Base-by-base conservation (phyloP, 768 basidiomycete genomes). In the Zangia roseola region DNA sequence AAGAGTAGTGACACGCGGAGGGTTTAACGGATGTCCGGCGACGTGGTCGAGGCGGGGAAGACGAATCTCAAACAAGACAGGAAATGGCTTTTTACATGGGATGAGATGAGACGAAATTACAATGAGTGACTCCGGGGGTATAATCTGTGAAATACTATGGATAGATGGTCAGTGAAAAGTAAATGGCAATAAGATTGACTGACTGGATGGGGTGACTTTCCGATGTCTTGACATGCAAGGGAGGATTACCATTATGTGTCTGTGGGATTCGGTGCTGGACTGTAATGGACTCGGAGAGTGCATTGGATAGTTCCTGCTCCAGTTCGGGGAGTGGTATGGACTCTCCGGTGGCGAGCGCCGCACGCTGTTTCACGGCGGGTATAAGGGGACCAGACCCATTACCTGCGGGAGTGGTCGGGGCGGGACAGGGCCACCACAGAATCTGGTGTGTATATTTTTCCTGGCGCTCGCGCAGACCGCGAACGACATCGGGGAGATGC, bases 131-230 rank as follows among this genome's bases (percentile, higher is more conserved):
- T 82, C 77, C 7, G 71, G 66, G 2, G 83, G 81, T 60, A 84
- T 70, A 39, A 84, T 72, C n/a, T 72, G 68, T 0, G 83, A 83
- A 34, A 83, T 74, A 52, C 80, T 81, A 57, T 30, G 21, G 39
- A 34, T 26, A 17, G 14, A 30, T 12, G 31, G 49, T 54, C 0
- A 58, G 55, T 24, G 24, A 21, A 17, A 37, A 6, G 44, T 3
- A 38, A 19, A 6, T 2, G 5, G 42, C 12, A 14, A 16, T 41
- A 17, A 38, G 17, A 43, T n/a, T 6, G 42, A 71, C 79, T 43
- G 53, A 89, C 88, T 91, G 90, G 62, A 94, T 88, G 7, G 91
- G 91, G 67, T 92, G 91, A 0, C 86, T 79, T 20, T 79, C 74
- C 3, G 88, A 91, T 1, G 89, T 92, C 61, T 89, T 92, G 49